These are phyloP conservation scores for Phytopythium aichiense DNA, from an alignment of 352 stramenopile genomes.

Conservation along the genomic window DNA sequence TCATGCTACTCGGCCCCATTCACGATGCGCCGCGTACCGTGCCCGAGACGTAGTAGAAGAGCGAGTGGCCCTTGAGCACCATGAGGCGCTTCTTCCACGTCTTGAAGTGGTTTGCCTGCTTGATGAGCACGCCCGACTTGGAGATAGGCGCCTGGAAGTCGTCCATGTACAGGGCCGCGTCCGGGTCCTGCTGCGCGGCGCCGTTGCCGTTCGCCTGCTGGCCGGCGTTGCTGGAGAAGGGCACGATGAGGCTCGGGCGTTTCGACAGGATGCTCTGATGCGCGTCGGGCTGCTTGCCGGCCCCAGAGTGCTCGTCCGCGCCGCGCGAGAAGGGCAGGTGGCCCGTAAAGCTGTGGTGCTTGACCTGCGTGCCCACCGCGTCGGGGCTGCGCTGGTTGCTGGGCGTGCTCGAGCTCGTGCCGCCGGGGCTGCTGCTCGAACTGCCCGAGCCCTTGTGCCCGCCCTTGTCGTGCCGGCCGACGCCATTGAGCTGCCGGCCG, in stretches of 20 bases:
- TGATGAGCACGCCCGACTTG: slow-evolving; percentile 83
- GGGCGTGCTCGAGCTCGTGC: slow-evolving; percentile 24
- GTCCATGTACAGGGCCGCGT: slow-evolving; percentile 49
- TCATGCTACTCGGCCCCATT: background rate
- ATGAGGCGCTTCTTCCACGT: slow-evolving; percentile 89
- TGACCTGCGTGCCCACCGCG: slow-evolving; percentile 28
- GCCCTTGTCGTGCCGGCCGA: slow-evolving; percentile 25
- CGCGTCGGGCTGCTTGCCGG: slow-evolving; percentile 15
- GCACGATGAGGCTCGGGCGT: slow-evolving; percentile 71
- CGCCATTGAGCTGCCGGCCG: slow-evolving; percentile 24
- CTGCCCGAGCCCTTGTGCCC: slow-evolving; percentile 30
- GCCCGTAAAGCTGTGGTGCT: slow-evolving; percentile 73
- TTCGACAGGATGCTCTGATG: slow-evolving; percentile 64
- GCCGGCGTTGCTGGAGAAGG: slow-evolving; percentile 35
- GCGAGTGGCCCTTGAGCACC: slow-evolving; percentile 83
- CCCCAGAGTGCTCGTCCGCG: slow-evolving; percentile 17
- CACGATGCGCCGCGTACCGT: slow-evolving; percentile 40
- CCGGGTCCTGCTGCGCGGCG: slow-evolving; percentile 14
- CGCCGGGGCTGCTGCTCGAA: slow-evolving; percentile 26
- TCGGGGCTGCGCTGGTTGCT: slow-evolving; percentile 17
- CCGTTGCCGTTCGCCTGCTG: slow-evolving; percentile 17
- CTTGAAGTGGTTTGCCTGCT: slow-evolving; percentile 87
- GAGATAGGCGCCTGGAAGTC: slow-evolving; percentile 81
- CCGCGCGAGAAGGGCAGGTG: slow-evolving; percentile 58
- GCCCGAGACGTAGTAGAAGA: slow-evolving; percentile 88